A percentile compares a stretch with the other conserved stretches of the same genome.
Evolutionary conservation across 2,329 filamentous ascomycete genomes (phyloP).

Genomic region (Penicillium sp.): DNA sequence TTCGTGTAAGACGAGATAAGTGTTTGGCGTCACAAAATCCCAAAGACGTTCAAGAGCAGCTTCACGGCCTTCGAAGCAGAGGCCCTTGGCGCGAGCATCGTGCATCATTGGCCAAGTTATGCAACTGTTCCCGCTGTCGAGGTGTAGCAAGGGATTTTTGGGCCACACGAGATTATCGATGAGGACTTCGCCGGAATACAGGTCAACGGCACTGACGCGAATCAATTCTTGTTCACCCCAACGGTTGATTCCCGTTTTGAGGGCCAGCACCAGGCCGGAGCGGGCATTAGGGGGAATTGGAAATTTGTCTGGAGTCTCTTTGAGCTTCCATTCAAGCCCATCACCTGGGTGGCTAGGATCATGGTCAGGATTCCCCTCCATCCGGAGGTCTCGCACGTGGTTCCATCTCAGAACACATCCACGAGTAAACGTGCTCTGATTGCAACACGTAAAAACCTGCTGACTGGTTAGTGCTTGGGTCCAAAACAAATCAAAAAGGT

Average conservation of each 20-base stretch:
- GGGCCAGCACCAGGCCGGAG: conserved; percentile 51
- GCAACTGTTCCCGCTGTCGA: conserved; percentile 54
- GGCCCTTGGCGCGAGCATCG: conserved; percentile 4
- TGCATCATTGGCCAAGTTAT: conserved; percentile 42
- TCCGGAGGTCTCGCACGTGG: neutral
- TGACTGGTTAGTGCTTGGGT: neutral
- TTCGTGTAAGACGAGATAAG: conserved; percentile 52
- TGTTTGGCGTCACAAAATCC: conserved; percentile 47
- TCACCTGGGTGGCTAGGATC: neutral
- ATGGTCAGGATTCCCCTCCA: no score
- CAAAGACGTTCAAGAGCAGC: conserved; percentile 35
- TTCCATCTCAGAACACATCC: neutral
- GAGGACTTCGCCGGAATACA: conserved; percentile 50
- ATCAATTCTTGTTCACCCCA: conserved; percentile 53
- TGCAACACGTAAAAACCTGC: neutral
- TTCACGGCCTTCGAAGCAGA: conserved; percentile 16
- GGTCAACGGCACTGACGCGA: conserved; percentile 53
- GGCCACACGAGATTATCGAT: conserved; percentile 55
- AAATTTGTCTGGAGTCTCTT: neutral
- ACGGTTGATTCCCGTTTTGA: conserved; percentile 53
- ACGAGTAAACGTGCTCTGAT: neutral
- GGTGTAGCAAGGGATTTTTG: conserved; percentile 47
- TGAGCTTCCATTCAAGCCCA: neutral
- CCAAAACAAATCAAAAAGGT: neutral
- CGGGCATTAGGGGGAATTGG: neutral